Conservation (phyloP, 306 rosid species). For the Medicago arabica region DNA sequence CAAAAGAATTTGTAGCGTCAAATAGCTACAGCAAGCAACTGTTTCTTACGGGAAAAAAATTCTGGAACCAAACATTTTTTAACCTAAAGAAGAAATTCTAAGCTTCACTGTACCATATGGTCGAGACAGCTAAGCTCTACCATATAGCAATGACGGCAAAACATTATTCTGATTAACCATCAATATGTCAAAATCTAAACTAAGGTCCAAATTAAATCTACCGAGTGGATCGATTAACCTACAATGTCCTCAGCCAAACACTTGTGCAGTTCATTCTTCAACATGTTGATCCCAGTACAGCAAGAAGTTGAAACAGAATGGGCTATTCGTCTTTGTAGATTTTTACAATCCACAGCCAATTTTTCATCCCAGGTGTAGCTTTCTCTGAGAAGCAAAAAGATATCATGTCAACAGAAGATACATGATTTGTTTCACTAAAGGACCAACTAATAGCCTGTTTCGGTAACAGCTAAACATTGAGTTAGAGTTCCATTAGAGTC, state of each 20-base stretch:
- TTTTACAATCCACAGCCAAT: constrained; percentile 64
- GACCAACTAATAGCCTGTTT: not conserved
- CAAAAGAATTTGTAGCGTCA: constrained; percentile 5
- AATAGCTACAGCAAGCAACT: constrained; percentile 12
- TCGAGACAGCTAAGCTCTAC: not conserved
- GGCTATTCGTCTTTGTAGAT: constrained; percentile 60
- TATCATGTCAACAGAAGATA: constrained; percentile 4
- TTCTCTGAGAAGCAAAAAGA: constrained; percentile 51
- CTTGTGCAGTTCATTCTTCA: constrained; percentile 48
- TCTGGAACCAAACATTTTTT: constrained; percentile 32
- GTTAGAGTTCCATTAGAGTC: not conserved
- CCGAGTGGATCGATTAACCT: constrained; percentile 48
- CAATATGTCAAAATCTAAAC: constrained; percentile 14
- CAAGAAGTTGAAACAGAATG: constrained; percentile 66
- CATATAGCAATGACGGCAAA: constrained; percentile 36
- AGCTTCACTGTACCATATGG: not conserved
- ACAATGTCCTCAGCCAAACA: constrained; percentile 62
- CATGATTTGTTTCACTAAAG: constrained; percentile 1
- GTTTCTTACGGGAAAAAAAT: not conserved
- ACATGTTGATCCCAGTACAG: constrained; percentile 43
- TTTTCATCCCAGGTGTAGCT: constrained; percentile 63
- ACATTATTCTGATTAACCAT: not conserved
- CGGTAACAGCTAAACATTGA: not conserved
- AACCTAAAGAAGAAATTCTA: constrained; percentile 26
- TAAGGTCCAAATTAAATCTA: constrained; percentile 28